Evolutionary conservation across 23 red algal genomes (phyloP).

Genomic region (Agarophyton chilense): DNA sequence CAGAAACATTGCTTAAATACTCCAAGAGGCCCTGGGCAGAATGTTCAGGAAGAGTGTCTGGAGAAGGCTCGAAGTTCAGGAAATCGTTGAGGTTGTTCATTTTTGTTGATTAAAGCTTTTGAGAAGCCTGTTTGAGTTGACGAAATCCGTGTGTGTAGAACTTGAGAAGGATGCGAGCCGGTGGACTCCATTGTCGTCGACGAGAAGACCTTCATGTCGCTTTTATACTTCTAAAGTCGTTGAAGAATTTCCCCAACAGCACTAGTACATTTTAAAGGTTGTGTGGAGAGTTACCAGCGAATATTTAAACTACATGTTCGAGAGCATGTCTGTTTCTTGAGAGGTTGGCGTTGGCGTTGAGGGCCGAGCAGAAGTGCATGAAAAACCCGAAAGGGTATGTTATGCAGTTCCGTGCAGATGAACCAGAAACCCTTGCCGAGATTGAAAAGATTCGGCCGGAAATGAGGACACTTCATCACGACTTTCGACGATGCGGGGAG

Average conservation of each 20-base stretch:
- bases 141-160: no score
- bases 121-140: neutral
- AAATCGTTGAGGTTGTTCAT: neutral
- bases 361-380: neutral
- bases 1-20: neutral
- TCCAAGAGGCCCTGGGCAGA: neutral
- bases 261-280: neutral
- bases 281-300: neutral
- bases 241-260: neutral
- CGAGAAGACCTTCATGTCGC: neutral
- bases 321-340: neutral
- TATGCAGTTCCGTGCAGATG: neutral
- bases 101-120: no score
- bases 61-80: neutral
- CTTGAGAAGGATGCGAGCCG: neutral
- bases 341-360: neutral
- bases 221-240: neutral
- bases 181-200: neutral
- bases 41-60: neutral
- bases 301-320: neutral
- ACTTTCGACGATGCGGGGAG: neutral
- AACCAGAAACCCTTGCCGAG: neutral
- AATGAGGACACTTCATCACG: neutral
- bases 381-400: neutral
- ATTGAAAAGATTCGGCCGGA: neutral